Base-by-base conservation (phyloP, 352 stramenopile genomes). In the Phytophthora sansomeana region DNA sequence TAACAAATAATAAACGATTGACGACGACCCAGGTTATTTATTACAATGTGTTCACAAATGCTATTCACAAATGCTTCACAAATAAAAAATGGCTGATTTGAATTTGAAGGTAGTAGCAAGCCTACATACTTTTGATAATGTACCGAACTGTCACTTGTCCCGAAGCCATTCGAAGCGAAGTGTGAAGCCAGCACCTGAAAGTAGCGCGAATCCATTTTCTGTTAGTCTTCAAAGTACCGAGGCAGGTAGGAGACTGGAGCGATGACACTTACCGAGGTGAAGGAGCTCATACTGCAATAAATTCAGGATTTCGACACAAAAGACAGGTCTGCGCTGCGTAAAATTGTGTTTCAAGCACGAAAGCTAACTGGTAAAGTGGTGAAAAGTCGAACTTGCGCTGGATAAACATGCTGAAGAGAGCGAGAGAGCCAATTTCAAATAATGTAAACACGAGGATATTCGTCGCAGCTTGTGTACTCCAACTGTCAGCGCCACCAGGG, bases 151-250 rank as follows among this genome's bases (percentile, higher is more conserved):
- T n/a, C n/a, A n/a, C 32, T 38, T 38, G 32, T 38, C 32, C 21
- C 24, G 44, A 26, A 54, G n/a, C 47, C 47, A 54, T 29, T 54
- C 47, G 16, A 54, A 54, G 14, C 30, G 47, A 10, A 54, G 21
- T 41, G 47, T 54, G 17, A 54, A 54, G n/a, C 41, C 47, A 11
- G 47, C 28, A 41, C 47, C 47, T 42, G 17, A n/a, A n/a, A n/a
- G n/a, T n/a, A n/a, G n/a, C n/a, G n/a, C 19, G 13, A 13, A 38
- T 11, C 9, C 2, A 30, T 29, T 41, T 19, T 30, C 17, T n/a
- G n/a, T n/a, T n/a, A n/a, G n/a, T n/a, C 19, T 24, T 30, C 17
- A 29, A 26, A 26, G 21, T 13, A 9, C 8, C n/a, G 8, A 42
- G 8, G 9, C 10, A 38, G n/a, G n/a, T n/a, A n/a, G n/a, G n/a